Evolutionary conservation across 345 rosid species (phyloP).

Genomic region (Syzygium grande): DNA sequence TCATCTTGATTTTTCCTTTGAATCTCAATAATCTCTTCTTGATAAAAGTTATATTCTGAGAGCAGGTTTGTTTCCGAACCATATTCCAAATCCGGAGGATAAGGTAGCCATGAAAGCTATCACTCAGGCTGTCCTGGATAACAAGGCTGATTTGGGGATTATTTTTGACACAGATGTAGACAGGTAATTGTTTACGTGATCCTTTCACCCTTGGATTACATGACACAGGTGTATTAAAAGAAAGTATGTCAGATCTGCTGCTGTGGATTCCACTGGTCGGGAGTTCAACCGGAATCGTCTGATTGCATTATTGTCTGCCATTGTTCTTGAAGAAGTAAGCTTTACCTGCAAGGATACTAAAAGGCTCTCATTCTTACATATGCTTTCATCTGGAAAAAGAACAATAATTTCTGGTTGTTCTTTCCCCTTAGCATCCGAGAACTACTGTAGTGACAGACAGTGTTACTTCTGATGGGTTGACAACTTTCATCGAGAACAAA

Average conservation of each 20-base stretch:
- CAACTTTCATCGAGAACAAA: constrained; percentile 77
- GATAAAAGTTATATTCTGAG: not conserved
- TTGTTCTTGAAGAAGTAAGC: constrained; percentile 92
- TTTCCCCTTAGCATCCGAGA: constrained; percentile 73
- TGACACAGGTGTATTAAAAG: not conserved
- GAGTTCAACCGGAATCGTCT: constrained; percentile 91
- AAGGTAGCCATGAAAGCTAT: constrained; percentile 88
- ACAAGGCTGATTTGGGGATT: constrained; percentile 92
- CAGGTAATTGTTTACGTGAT: constrained; percentile 36
- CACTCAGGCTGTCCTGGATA: constrained; percentile 77
- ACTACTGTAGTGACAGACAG: constrained; percentile 95
- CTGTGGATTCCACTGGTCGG: constrained; percentile 86
- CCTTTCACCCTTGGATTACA: not conserved
- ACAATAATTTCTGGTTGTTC: not conserved
- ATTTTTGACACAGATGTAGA: constrained; percentile 99
- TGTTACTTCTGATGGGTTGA: constrained; percentile 94
- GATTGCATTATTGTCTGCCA: constrained; percentile 88
- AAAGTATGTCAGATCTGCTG: constrained; percentile 70
- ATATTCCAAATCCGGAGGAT: constrained; percentile 98
- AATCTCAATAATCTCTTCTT: not conserved
- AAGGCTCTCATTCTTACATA: not conserved
- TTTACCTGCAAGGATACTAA: not conserved
- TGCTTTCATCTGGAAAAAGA: not conserved
- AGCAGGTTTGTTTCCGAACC: constrained; percentile 91
- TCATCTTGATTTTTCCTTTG: not conserved